Evolutionary conservation across 495 filamentous ascomycete species (phyloP).

Genomic region (Tuber melanosporum): DNA sequence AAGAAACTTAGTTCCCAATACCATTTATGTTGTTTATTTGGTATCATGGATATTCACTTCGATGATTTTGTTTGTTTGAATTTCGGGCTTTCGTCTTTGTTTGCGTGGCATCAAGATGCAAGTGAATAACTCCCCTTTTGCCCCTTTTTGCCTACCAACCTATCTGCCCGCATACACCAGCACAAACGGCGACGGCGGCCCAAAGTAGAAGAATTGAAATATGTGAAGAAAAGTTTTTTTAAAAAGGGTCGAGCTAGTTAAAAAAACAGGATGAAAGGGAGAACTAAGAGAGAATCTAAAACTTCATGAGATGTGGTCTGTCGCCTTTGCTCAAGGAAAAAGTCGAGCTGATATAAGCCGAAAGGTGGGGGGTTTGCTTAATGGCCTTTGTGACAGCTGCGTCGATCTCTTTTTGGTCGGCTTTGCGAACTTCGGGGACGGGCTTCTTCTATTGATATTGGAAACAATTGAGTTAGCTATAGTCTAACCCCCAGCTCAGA

Average conservation of each 20-base stretch:
- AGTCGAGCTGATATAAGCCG: conserved; percentile 79
- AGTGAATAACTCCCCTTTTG: neutral
- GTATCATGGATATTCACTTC: neutral
- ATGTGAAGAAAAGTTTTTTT: neutral
- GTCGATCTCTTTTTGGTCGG: conserved; percentile 96
- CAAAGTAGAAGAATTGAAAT: neutral
- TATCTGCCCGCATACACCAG: neutral
- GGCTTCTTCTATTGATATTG: conserved; percentile 76
- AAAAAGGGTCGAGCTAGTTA: neutral
- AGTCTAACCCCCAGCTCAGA: neutral
- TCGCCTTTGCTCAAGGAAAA: conserved; percentile 98
- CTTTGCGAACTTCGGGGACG: conserved; percentile 76
- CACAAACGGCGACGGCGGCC: neutral
- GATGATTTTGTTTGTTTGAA: neutral
- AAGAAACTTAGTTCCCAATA: neutral
- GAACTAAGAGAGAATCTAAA: conserved; percentile 48
- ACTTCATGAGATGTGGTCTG: conserved; percentile 96
- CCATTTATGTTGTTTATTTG: neutral
- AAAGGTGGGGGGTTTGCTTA: conserved; percentile 89
- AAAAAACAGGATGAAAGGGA: neutral
- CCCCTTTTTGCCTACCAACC: neutral
- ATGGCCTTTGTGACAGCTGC: conserved; percentile 82
- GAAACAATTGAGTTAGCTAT: conserved; percentile 16
- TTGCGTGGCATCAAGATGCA: neutral
- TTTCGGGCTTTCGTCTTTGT: neutral